These are phyloP conservation scores for Sarocladiaceae sp. DNA, from an alignment of 2,329 filamentous ascomycete species.

Conservation along the genomic window DNA sequence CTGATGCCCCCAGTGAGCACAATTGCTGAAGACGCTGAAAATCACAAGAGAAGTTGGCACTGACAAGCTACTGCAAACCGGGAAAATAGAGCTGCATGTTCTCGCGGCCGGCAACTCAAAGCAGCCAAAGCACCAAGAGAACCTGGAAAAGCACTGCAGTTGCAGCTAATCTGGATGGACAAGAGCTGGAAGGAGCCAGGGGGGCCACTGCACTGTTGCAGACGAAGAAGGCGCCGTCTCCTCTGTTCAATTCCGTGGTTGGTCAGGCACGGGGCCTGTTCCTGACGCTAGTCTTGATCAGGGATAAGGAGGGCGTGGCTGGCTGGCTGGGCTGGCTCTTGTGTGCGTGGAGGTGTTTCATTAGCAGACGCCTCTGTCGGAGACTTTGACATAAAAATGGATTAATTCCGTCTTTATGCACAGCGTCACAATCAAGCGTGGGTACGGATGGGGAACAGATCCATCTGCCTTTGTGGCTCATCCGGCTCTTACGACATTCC, in stretches of 20 bases:
- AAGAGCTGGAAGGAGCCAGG: not conserved
- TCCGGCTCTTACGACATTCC: not conserved
- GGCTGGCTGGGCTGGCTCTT: no score
- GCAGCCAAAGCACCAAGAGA: no score
- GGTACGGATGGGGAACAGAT: not conserved
- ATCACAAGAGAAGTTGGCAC: no score
- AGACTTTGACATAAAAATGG: not conserved
- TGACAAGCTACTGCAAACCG: no score
- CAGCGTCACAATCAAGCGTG: not conserved
- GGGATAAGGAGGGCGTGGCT: not conserved
- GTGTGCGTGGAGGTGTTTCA: not conserved
- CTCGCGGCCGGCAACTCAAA: not conserved
- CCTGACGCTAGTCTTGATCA: slow-evolving; percentile 4
- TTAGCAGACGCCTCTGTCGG: slow-evolving; percentile 3
- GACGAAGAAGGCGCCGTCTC: not conserved
- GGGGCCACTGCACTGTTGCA: not conserved
- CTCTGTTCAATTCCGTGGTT: not conserved
- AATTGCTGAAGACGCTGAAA: no score
- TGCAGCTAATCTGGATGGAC: no score
- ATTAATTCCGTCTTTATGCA: not conserved
- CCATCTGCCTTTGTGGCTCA: not conserved
- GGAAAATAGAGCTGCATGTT: not conserved
- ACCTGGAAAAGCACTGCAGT: no score
- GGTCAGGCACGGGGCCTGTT: not conserved
- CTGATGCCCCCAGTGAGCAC: no score